Percentiles rank a stretch among this genome's conserved stretches.
Conservation (phyloP, 768 basidiomycete genomes). For the Botryobasidium botryosum region DNA sequence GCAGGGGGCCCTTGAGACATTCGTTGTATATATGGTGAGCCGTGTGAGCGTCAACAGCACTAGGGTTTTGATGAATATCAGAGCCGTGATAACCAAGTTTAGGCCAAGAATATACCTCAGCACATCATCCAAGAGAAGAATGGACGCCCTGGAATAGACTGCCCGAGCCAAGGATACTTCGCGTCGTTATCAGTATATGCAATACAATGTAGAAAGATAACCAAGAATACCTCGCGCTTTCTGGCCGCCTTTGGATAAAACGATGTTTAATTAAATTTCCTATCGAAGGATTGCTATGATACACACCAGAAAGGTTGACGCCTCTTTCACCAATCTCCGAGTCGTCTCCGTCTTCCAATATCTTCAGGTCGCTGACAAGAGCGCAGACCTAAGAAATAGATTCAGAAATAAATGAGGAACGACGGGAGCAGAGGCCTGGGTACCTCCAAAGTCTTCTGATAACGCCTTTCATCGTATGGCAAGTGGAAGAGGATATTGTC, state of each 20-base stretch:
- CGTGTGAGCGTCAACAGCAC: slow-evolving; percentile 64
- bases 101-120: slow-evolving; percentile 15
- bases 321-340: slow-evolving; percentile 81
- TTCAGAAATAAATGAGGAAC: too few relatives aligned
- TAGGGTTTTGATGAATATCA: slow-evolving; percentile 13
- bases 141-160: slow-evolving; percentile 73
- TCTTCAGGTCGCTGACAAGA: slow-evolving; percentile 54
- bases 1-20: slow-evolving; percentile 63
- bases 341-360: slow-evolving; percentile 76
- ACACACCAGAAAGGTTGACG: slow-evolving; percentile 27
- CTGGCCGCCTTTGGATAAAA: too few relatives aligned
- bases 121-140: slow-evolving; percentile 75
- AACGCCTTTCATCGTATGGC: slow-evolving; percentile 56
- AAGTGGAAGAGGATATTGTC: slow-evolving; percentile 69
- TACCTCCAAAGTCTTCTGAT: slow-evolving; percentile 60
- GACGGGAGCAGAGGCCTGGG: too few relatives aligned
- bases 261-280: too few relatives aligned
- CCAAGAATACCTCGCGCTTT: slow-evolving; percentile 7
- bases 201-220: background rate
- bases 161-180: slow-evolving; percentile 64
- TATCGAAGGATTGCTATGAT: too few relatives aligned
- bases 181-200: background rate
- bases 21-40: slow-evolving; percentile 66
- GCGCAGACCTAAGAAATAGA: slow-evolving; percentile 32
- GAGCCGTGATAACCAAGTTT: background rate